Evolutionary conservation across 495 filamentous ascomycete genomes (phyloP), one percentile per base, ranked within the genome.

Genomic region (Aspergillus funiculosus): DNA sequence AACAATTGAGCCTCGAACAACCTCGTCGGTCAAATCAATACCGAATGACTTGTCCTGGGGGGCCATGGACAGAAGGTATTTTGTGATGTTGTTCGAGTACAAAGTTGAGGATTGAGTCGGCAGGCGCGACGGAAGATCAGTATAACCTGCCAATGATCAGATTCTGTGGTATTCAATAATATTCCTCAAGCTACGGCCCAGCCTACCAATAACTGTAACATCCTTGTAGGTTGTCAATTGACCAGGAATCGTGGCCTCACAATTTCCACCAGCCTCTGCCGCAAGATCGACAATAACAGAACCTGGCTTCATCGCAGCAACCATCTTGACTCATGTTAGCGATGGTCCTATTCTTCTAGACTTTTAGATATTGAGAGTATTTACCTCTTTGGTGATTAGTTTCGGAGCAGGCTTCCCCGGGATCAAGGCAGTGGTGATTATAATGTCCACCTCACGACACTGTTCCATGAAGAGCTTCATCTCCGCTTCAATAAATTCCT

Each of bases 71-170:
- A 91, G 71, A 6, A 91, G 74, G 52, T 82, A 83, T 58, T 89
- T 90, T 46, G 80, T 86, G 54, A 91, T 87, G 53, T 91, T 91
- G 72, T 91, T 91, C 13, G 83, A 87, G 65, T 89, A 91, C 18
- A 91, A 64, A 1, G 85, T 88, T 4, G 85, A 89, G 0, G 85
- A 82, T 54, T 91, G 86, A 17, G 85, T 89, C 0, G 86, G 84
- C 6, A 91, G 71, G 14, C 85, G 75, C 5, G 86, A 89, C 0
- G 86, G 86, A 30, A 89, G 66, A 63, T 91, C 85, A 32, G 85
- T 91, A 61, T 91, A 89, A 14, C 85, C 81, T 83, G 39, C n/a
- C n/a, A n/a, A n/a, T n/a, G n/a, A n/a, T n/a, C n/a, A n/a, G n/a
- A n/a, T n/a, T n/a, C n/a, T n/a, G n/a, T n/a, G n/a, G n/a, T n/a